These are phyloP conservation scores for Solanum virginianum DNA, from an alignment of 257 asterid species.

Conservation along the genomic window DNA sequence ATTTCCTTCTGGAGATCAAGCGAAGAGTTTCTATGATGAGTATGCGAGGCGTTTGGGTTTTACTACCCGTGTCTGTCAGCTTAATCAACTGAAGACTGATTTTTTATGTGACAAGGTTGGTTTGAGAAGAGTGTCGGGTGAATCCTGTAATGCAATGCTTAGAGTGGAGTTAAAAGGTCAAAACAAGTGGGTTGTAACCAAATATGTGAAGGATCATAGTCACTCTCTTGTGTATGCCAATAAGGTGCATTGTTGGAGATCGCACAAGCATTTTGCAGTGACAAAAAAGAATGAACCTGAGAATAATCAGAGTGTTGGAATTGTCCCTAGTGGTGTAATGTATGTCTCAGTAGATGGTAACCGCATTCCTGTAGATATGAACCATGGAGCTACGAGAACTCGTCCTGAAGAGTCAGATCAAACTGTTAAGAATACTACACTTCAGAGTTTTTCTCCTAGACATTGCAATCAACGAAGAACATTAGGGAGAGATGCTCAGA, in stretches of 20 bases:
- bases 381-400: slow-evolving; percentile 25
- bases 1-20: slow-evolving; percentile 53
- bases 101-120: slow-evolving; percentile 46
- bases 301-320: slow-evolving; percentile 25
- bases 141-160: slow-evolving; percentile 64
- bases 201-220: slow-evolving; percentile 55
- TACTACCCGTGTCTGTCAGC: slow-evolving; percentile 20
- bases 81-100: slow-evolving; percentile 26
- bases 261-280: slow-evolving; percentile 46
- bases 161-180: slow-evolving; percentile 39
- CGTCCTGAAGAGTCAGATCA: slow-evolving; percentile 24
- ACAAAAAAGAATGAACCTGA: slow-evolving; percentile 29
- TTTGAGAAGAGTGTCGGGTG: slow-evolving; percentile 36
- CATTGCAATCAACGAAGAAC: slow-evolving; percentile 34
- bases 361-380: slow-evolving; percentile 22
- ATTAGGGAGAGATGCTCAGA: slow-evolving; percentile 78
- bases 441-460: slow-evolving; percentile 21
- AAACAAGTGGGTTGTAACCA: slow-evolving; percentile 59
- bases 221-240: slow-evolving; percentile 29
- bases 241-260: slow-evolving; percentile 44
- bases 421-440: slow-evolving; percentile 14
- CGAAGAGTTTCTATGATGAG: slow-evolving; percentile 48
- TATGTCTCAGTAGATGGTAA: slow-evolving; percentile 61
- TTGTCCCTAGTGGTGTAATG: slow-evolving; percentile 73
- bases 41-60: slow-evolving; percentile 61